Base-by-base conservation (phyloP, 352 stramenopile species). In the Phytopythium aichiense region DNA sequence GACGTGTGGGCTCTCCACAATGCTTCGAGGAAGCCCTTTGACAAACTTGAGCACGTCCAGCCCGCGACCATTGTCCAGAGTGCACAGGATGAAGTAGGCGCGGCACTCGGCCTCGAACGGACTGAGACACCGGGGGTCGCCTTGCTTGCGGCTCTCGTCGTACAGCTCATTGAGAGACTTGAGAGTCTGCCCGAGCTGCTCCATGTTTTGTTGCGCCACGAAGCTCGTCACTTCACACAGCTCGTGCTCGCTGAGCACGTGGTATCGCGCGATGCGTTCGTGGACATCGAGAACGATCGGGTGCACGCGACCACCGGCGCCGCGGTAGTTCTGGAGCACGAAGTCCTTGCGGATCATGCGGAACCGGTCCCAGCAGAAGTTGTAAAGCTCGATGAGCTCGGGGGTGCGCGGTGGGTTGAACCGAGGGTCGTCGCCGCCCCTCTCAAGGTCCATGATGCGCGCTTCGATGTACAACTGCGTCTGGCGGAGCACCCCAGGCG, bases 301-400 rank as follows among this genome's bases (percentile, higher is more conserved):
- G 61, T 98, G 90, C 23, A 95, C 95, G 50, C 91, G 88, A 20
- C 96, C 96, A 18, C 94, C 94, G 38, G 82, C 85, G 31, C 88
- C 96, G 46, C 95, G 93, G 62, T 98, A 99, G 71, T 99, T 99
- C 65, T 98, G 95, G 13, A 99, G 73, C 28, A 97, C 94, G 54
- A 98, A 98, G 63, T 99, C 96, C 62, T 98, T 98, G 43, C 94
- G 89, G 65, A 98, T 94, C 94, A 98, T 98, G 38, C 94, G 85
- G 55, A 91, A 98, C 11, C 96, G 81, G 73, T 99, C 92, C 94
- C 94, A 99, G 58, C 97, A 97, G 55, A 99, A 98, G 57, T 98
- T 96, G 81, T 99, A 98, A n/a, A 98, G 74, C 70, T 94, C 87
- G 30, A 95, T 92, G 12, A 81, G 52, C 46, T 94, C 87, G 12